These are phyloP conservation scores for Pulveroboletus sp. DNA, from an alignment of 768 basidiomycete species.

Conservation along the genomic window DNA sequence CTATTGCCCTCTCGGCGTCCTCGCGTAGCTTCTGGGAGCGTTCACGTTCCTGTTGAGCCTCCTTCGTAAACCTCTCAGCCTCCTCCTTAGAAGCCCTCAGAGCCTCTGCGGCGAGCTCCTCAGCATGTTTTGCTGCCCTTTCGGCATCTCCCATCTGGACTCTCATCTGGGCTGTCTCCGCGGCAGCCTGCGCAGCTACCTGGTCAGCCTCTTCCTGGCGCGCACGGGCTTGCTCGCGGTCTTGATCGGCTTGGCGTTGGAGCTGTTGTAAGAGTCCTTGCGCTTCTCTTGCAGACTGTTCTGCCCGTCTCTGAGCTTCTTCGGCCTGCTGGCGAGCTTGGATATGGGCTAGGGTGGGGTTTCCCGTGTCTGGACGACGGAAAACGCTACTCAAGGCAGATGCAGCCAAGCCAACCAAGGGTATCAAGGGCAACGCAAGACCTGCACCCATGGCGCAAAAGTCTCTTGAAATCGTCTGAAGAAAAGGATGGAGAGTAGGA, in stretches of 20 bases:
- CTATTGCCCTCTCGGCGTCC: not conserved
- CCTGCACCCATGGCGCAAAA: constrained; percentile 1
- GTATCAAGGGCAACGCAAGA: not conserved
- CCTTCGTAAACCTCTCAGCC: not conserved
- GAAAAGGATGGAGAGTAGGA: no score
- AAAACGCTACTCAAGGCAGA: not conserved
- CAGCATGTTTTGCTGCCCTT: not conserved
- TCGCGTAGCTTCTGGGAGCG: not conserved
- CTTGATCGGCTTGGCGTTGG: constrained; percentile 1
- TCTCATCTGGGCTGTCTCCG: not conserved
- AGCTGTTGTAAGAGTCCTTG: not conserved
- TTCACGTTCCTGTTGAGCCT: not conserved
- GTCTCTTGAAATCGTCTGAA: not conserved
- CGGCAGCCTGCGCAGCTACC: constrained; percentile 2
- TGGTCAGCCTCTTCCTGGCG: constrained; percentile 7
- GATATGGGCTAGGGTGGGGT: constrained; percentile 10
- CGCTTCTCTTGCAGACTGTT: constrained; percentile 3
- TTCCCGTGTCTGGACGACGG: constrained; percentile 5
- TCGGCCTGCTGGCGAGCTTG: constrained; percentile 3
- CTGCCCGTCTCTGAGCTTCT: not conserved
- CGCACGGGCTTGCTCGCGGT: constrained; percentile 1
- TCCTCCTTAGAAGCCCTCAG: not conserved
- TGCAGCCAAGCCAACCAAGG: not conserved
- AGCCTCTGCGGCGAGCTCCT: not conserved
- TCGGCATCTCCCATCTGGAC: not conserved